Percentiles rank a stretch among this genome's conserved stretches.
Evolutionary conservation across 768 basidiomycete species (phyloP).

Genomic region (Russula brevipes): DNA sequence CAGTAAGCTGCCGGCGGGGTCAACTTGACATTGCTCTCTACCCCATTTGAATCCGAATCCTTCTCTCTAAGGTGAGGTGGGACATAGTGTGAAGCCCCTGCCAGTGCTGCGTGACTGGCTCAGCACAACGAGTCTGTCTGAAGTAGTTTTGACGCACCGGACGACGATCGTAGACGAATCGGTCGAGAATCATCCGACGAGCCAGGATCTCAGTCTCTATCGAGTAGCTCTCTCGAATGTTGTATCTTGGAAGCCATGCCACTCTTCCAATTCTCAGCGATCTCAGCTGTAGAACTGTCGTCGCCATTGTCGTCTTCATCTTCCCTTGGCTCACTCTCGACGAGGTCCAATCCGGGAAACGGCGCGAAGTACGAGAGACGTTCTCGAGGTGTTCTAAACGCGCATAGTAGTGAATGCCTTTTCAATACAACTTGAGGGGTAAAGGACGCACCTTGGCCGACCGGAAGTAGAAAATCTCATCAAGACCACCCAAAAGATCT

Average conservation of each 20-base stretch:
- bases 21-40: constrained; percentile 50
- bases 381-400: not conserved
- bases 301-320: constrained; percentile 27
- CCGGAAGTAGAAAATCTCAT: constrained; percentile 14
- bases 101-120: not conserved
- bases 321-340: constrained; percentile 28
- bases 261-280: constrained; percentile 34
- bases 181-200: not conserved
- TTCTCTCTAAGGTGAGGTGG: constrained; percentile 70
- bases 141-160: not conserved
- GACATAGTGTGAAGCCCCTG: constrained; percentile 52
- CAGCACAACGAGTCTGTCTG: not conserved
- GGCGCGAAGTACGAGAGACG: constrained; percentile 15
- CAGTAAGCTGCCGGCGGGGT: constrained; percentile 63
- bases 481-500: constrained; percentile 31
- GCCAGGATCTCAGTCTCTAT: not conserved
- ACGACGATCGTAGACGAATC: constrained; percentile 1
- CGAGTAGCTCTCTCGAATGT: constrained; percentile 29
- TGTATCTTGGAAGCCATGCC: constrained; percentile 35
- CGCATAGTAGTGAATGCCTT: not conserved
- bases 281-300: constrained; percentile 3
- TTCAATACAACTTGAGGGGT: not conserved
- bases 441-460: not conserved
- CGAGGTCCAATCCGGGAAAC: constrained; percentile 25
- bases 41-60: constrained; percentile 36